Evolutionary conservation across 768 basidiomycete genomes (phyloP).

Genomic region (Phylloporus rhodoxanthus): DNA sequence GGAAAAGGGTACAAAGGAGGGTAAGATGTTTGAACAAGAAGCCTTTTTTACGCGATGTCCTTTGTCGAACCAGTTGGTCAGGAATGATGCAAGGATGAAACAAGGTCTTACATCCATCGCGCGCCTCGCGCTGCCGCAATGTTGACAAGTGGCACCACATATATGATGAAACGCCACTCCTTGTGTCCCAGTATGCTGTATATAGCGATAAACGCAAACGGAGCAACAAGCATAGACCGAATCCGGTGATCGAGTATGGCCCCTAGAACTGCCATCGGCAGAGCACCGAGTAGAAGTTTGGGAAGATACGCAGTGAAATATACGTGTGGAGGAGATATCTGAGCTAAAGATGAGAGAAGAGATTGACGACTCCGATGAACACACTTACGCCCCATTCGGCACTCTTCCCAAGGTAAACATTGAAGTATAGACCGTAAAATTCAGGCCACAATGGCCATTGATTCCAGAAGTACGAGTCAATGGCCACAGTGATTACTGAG

Average conservation of each 20-base stretch:
- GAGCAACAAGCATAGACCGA: conserved; percentile 46
- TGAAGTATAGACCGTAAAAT: conserved; percentile 71
- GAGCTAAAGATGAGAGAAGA: conserved; percentile 4
- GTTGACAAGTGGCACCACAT: conserved; percentile 78
- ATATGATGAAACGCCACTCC: conserved; percentile 96
- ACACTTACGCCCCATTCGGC: conserved; percentile 85
- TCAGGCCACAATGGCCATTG: conserved; percentile 81
- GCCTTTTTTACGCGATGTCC: conserved; percentile 46
- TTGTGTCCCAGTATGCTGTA: conserved; percentile 86
- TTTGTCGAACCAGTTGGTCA: conserved; percentile 20
- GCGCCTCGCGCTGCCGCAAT: conserved; percentile 68
- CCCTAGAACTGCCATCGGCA: conserved; percentile 58
- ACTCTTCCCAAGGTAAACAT: conserved; percentile 80
- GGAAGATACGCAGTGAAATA: conserved; percentile 71
- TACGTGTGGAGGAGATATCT: conserved; percentile 65
- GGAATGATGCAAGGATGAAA: not conserved
- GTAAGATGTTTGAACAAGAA: conserved; percentile 40
- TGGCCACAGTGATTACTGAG: conserved; percentile 50
- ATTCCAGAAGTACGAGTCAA: conserved; percentile 89
- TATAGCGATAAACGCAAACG: conserved; percentile 47
- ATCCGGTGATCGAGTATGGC: conserved; percentile 42
- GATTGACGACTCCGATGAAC: not conserved
- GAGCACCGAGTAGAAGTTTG: conserved; percentile 63
- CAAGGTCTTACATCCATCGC: conserved; percentile 51
- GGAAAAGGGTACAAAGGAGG: conserved; percentile 40